Evolutionary conservation across 805 yeast genomes (phyloP).

Genomic region (Metschnikowia lunata): DNA sequence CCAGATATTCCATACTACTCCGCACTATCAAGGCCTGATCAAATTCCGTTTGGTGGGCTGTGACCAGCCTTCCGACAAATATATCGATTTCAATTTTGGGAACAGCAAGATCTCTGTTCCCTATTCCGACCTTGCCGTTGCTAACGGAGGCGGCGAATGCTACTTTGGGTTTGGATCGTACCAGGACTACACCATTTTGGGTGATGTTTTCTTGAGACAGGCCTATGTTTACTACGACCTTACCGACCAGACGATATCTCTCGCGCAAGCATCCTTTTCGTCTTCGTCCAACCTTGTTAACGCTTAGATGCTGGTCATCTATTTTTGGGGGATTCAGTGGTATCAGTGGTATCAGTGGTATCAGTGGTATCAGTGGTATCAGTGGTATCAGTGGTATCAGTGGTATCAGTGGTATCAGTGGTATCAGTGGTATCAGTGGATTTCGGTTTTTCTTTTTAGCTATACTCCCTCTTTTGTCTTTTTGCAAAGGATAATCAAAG

Average conservation of each 20-base stretch:
- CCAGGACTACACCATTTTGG: constrained; percentile 8
- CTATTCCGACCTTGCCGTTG: constrained; percentile 7
- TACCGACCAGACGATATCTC: constrained; percentile 10
- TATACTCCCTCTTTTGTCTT: no score
- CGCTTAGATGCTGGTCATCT: no score
- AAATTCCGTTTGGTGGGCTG: constrained; percentile 9
- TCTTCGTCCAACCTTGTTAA: background rate
- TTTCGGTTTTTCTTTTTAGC: no score
- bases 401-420: no score
- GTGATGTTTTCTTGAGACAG: constrained; percentile 17
- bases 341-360: no score
- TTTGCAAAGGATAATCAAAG: no score
- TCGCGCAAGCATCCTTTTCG: constrained; percentile 8
- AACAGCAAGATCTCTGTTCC: constrained; percentile 5
- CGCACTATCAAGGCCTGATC: constrained; percentile 3
- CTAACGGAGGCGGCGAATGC: constrained; percentile 6
- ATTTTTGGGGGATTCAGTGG: no score
- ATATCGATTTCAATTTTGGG: constrained; percentile 11
- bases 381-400: no score
- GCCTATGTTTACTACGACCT: constrained; percentile 18
- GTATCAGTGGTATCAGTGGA: no score
- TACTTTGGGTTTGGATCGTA: constrained; percentile 11
- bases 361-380: no score
- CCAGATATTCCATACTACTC: constrained; percentile 5
- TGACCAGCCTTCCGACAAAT: constrained; percentile 14